Conservation (phyloP, 345 rosid genomes). For the Citrus australasica region DNA sequence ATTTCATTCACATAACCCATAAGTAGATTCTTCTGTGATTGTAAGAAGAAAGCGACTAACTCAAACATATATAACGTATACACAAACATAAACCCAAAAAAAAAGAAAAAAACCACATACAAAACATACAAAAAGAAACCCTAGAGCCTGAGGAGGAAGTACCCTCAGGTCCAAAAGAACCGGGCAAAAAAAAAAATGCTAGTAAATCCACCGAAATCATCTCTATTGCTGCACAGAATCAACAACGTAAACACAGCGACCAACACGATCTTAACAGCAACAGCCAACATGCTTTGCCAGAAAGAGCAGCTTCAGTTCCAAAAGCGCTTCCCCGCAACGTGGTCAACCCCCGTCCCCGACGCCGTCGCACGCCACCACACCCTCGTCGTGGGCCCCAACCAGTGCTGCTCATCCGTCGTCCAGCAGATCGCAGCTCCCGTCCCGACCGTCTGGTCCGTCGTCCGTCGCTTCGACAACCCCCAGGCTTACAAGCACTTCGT, state of each 20-base stretch:
- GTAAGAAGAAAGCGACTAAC: neutral
- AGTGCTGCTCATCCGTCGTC: slow-evolving; percentile 53
- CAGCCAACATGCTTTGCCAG: slow-evolving; percentile 3
- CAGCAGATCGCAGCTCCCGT: slow-evolving; percentile 50
- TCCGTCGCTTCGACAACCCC: slow-evolving; percentile 58
- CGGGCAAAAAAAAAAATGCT: slow-evolving; percentile 15
- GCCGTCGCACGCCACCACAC: slow-evolving; percentile 38
- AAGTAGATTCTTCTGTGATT: neutral
- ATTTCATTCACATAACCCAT: slow-evolving; percentile 12
- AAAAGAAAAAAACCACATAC: neutral
- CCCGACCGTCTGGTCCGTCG: slow-evolving; percentile 55
- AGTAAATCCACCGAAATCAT: slow-evolving; percentile 22
- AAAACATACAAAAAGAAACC: neutral
- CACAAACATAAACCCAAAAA: neutral
- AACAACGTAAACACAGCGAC: slow-evolving; percentile 13
- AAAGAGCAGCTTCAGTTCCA: slow-evolving; percentile 9
- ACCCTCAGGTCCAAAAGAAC: neutral
- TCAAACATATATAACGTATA: neutral
- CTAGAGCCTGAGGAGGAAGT: too few species aligned
- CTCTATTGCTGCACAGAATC: slow-evolving; percentile 29
- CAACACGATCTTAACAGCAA: neutral
- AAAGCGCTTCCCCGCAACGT: slow-evolving; percentile 23
- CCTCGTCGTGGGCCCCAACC: slow-evolving; percentile 38
- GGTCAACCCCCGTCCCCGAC: slow-evolving; percentile 33
- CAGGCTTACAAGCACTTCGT: slow-evolving; percentile 58